Base-by-base conservation (phyloP, 345 rosid genomes). In the Ailanthus altissimus region DNA sequence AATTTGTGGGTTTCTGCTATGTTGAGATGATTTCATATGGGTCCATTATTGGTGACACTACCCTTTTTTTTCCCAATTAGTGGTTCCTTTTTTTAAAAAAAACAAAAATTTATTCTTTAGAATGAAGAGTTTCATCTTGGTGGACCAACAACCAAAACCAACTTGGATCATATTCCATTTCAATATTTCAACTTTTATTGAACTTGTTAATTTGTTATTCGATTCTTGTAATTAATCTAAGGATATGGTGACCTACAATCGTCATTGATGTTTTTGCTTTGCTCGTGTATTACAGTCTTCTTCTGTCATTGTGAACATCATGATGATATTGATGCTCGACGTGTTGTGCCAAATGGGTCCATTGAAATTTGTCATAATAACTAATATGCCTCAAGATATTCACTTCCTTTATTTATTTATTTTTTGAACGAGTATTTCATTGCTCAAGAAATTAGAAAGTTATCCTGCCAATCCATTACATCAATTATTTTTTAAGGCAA, bases 61-160 rank as follows among this genome's bases (percentile, higher is more conserved):
- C 58, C 57, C 54, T 60, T 59, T 49, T 10, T 72, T 78, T 65
- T 49, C 1, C 1, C 10, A 49, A 49, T 49, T n/a, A n/a, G 77
- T 75, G 84, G 84, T 76, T 26, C 77, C 38, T 46, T 36, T n/a
- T n/a, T n/a, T n/a, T n/a, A n/a, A n/a, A n/a, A n/a, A n/a, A n/a
- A n/a, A n/a, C n/a, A n/a, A n/a, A n/a, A n/a, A n/a, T n/a, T n/a
- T n/a, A n/a, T n/a, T n/a, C n/a, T n/a, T n/a, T n/a, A n/a, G n/a
- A n/a, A 50, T 72, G 60, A 73, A 85, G 74, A 81, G 63, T 74
- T 26, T 21, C 38, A 36, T 32, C 40, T 2, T 36, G 64, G 80
- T 67, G 83, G 84, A 38, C 86, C 86, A 85, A 65, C 86, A 43
- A 54, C 80, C 65, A 50, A 6, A 8, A 75, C 83, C 87, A 54